Base-by-base conservation (phyloP, 306 rosid genomes). In the Trifolium dubium region DNA sequence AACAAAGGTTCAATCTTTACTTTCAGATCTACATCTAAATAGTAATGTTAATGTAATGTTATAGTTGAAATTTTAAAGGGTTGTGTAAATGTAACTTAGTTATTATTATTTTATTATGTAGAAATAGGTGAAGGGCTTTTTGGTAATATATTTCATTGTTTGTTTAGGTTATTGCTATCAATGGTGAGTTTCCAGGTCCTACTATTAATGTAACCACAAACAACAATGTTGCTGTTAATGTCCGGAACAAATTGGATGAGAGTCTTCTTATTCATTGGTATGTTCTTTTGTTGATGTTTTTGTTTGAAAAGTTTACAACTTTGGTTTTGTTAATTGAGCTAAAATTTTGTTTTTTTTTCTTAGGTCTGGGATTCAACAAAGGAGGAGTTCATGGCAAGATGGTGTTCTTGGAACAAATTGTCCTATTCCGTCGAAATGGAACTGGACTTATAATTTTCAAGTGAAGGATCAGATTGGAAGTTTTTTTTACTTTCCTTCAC, bases 381-480 rank as follows among this genome's bases (percentile, higher is more conserved):
- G 97, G 74, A 85, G 97, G 43, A 93, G 85, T 81, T 89, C 97
- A 0, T 91, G 98, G 98, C 94, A 91, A 61, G 98, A 93, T 79
- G 98, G 97, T 69, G 90, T 93, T 79, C 89, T 79, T 37, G 98
- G 98, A 69, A 91, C 98, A 28, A 93, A 91, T 51, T 93, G 98
- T 46, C 98, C 98, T 3, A 91, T 93, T 84, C 98, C 96, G 23
- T 82, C 98, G n/a, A 91, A 87, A 83, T 93, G 98, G 98, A 93
- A 93, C 81, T 93, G 98, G 98, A 93, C 98, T 46, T 93, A 89
- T 77, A 84, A 89, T 56, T 93, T 93, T 82, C 98, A 93, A 79
- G 97, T 93, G 4, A 93, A 93, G 85, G 98, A 93, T 83, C 98
- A 93, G 77, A 82, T 93, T 77, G 98, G 98, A 73, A 93, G 98